Evolutionary conservation across 225 moss, liverwort and hornwort species (phyloP).

Genomic region (Marchantia paleacea): DNA sequence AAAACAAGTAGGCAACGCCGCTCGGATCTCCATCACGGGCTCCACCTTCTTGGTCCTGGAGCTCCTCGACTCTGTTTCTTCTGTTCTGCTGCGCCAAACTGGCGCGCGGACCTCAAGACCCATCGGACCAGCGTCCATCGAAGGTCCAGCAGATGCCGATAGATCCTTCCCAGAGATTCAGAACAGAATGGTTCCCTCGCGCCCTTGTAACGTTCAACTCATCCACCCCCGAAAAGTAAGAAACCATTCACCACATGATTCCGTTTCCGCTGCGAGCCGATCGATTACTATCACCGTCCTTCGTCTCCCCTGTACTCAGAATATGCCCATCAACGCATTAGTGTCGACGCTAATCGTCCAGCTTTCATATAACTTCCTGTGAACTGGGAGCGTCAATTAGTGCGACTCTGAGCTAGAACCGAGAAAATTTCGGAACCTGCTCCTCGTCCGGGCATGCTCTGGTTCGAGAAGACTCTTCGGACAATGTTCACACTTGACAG

Average conservation of each 20-base stretch:
- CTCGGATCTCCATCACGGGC: slow-evolving; percentile 27
- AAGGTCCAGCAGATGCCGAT: slow-evolving; percentile 7
- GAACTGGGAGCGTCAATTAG: background rate
- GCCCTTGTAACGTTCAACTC: background rate
- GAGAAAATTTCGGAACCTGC: background rate
- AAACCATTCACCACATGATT: background rate
- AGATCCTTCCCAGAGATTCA: slow-evolving; percentile 11
- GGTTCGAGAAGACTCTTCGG: background rate
- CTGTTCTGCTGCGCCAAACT: background rate
- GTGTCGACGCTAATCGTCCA: background rate
- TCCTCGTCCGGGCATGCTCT: background rate
- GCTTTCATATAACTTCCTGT: background rate
- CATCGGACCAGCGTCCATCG: background rate
- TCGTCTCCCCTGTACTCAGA: background rate
- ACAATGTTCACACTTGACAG: background rate
- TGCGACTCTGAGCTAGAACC: background rate
- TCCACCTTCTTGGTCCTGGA: slow-evolving; percentile 3
- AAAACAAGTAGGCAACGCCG: background rate
- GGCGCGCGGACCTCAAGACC: slow-evolving; percentile 4
- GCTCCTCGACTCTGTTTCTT: background rate
- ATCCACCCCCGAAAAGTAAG: background rate
- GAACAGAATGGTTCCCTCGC: slow-evolving; percentile 3
- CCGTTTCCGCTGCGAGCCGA: slow-evolving; percentile 2
- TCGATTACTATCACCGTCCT: background rate
- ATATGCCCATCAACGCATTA: background rate